Percentiles rank a stretch among this genome's conserved stretches.
These are phyloP conservation scores for Metschnikowia henanensis DNA, from an alignment of 805 yeast species.

Conservation along the genomic window DNA sequence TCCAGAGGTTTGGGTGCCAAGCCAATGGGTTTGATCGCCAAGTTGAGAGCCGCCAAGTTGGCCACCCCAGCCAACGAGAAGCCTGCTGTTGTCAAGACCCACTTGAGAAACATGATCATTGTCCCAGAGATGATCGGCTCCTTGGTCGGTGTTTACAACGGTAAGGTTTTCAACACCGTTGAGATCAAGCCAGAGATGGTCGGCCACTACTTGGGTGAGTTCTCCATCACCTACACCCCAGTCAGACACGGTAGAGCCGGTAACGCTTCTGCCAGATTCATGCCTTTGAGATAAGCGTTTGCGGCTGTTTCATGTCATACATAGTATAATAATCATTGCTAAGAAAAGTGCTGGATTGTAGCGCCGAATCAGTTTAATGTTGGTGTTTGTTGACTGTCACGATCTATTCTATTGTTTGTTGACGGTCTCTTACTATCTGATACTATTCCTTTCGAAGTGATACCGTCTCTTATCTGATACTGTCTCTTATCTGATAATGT, in stretches of 20 bases:
- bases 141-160: slow-evolving; percentile 98
- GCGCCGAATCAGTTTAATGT: no score
- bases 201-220: slow-evolving; percentile 99
- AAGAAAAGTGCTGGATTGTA: background rate
- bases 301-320: slow-evolving; percentile 10
- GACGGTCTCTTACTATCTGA: no score
- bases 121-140: slow-evolving; percentile 99
- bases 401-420: background rate
- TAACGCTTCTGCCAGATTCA: slow-evolving; percentile 77
- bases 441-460: no score
- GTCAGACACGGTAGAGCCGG: slow-evolving; percentile 99
- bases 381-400: no score
- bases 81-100: slow-evolving; percentile 98
- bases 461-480: no score
- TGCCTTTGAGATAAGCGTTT: slow-evolving; percentile 54
- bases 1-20: slow-evolving; percentile 95
- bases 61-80: slow-evolving; percentile 90
- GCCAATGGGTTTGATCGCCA: slow-evolving; percentile 95
- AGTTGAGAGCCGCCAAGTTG: slow-evolving; percentile 96
- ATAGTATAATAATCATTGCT: slow-evolving; percentile 22
- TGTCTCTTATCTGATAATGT: no score
- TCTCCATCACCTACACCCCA: slow-evolving; percentile 99
- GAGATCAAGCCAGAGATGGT: slow-evolving; percentile 99
- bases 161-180: slow-evolving; percentile 98
- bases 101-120: slow-evolving; percentile 97